Evolutionary conservation across 73 alveolate genomes (phyloP).

Genomic region (Blepharisma japonicum): DNA sequence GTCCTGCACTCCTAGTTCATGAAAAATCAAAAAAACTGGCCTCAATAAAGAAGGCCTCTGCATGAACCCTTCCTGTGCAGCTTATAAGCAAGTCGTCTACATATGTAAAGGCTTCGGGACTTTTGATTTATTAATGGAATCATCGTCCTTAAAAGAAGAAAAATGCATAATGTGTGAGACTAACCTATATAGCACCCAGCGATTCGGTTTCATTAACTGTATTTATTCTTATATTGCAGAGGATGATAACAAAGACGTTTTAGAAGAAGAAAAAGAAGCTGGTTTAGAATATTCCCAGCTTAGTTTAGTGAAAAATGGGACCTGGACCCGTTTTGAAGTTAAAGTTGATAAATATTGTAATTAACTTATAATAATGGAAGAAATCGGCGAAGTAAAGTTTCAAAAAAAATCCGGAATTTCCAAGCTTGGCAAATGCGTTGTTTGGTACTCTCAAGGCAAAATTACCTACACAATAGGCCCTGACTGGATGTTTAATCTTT

Average conservation of each 20-base stretch:
- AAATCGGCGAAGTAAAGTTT: neutral
- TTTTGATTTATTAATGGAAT: neutral
- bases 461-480: slow-evolving; percentile 21
- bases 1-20: no score
- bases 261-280: neutral
- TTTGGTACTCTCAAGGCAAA: neutral
- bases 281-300: neutral
- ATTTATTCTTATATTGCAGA: neutral
- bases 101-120: neutral
- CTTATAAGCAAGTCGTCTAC: no score
- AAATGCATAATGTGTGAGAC: neutral
- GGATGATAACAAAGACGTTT: neutral
- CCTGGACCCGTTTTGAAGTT: neutral
- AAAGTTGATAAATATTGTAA: neutral
- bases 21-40: no score
- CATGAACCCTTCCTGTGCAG: no score
- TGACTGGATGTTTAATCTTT: slow-evolving; percentile 22
- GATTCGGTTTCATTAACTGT: neutral
- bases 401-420: neutral
- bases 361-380: neutral
- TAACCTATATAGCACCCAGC: neutral
- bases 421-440: neutral
- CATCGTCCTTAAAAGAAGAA: neutral
- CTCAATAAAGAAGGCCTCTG: no score
- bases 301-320: neutral